phyloP scores from a whole-genome alignment of 164 flowering plant genomes.

The Aristolochia contorta region DNA sequence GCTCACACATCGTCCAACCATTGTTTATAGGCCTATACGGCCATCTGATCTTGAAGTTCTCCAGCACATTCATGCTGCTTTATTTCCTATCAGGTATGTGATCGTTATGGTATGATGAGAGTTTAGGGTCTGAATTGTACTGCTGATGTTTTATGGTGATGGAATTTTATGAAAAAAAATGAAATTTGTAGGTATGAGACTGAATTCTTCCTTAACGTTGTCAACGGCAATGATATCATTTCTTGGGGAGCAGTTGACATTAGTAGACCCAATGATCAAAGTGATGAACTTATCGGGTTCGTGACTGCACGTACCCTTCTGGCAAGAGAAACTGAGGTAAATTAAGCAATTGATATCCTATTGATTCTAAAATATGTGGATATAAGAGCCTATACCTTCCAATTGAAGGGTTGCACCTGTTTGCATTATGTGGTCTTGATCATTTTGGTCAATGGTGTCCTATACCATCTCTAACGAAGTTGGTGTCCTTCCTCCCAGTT shows the following conservation, averaged over 20 bases:
- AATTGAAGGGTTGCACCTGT: too few relatives aligned
- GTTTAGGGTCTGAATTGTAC: neutral
- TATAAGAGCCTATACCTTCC: too few relatives aligned
- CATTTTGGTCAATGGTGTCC: too few relatives aligned
- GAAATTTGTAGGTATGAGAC: slow-evolving; percentile 66
- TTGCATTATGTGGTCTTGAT: too few relatives aligned
- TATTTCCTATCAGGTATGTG: slow-evolving; percentile 88
- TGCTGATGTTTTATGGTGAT: neutral
- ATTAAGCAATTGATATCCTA: slow-evolving; percentile 3
- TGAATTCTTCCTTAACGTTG: slow-evolving; percentile 88
- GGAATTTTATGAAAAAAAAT: neutral
- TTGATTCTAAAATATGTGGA: neutral
- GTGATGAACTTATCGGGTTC: slow-evolving; percentile 90
- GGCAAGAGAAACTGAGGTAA: slow-evolving; percentile 87
- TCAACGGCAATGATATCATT: slow-evolving; percentile 65
- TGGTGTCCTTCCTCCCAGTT: too few relatives aligned
- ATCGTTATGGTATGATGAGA: neutral
- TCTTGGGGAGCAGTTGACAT: slow-evolving; percentile 97
- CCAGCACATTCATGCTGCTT: slow-evolving; percentile 59
- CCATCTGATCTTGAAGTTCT: slow-evolving; percentile 71
- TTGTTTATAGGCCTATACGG: slow-evolving; percentile 59
- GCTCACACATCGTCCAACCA: slow-evolving; percentile 34
- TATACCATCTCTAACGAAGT: too few relatives aligned
- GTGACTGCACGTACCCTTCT: slow-evolving; percentile 68
- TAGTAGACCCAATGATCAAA: slow-evolving; percentile 42